Evolutionary conservation across 495 filamentous ascomycete genomes (phyloP), one percentile per base, ranked within the genome.

Genomic region (Penicillium macrosclerotiorum): DNA sequence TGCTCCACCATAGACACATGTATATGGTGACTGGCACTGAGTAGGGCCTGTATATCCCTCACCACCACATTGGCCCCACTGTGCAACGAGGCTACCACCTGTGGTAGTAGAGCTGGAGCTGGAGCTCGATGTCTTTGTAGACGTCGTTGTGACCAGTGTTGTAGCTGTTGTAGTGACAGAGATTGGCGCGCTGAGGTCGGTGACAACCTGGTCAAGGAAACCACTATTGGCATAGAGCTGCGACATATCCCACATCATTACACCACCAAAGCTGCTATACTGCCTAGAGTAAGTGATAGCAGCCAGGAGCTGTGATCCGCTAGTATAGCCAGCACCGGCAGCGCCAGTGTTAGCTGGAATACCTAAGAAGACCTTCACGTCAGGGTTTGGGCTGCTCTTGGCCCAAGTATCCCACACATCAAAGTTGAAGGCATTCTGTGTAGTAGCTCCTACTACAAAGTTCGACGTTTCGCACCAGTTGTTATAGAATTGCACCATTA

Each of bases 401-500:
- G 81, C 77, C 76, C 81, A 85, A 36, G 60, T 62, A 46, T 83
- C 79, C 81, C 81, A 84, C 36, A 66, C 68, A 16, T 51, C 64
- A 57, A 81, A 77, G 60, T 82, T 81, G 64, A 79, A 83, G 43
- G 72, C 74, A 40, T 62, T 68, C 54, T 77, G 74, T 4, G 60
- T 72, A 7, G 59, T 45, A 2, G 62, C 26, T 9, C 70, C 64
- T 0, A 53, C 13, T 2, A 53, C 40, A 60, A 63, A 82, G 12
- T 63, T 65, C 16, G 58, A 44, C 4, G 74, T 52, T 13, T 79
- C 78, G 55, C 79, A 83, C 42, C 68, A 75, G 63, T 78, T 79
- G 71, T 82, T 77, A 67, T 81, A 83, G 67, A 83, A 82, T 60
- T 82, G 79, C 35, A 81, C 65, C 48, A 68, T 75, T 42, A 83